These are phyloP conservation scores for Ilex paraguariensis DNA, from an alignment of 305 asterid species.

Conservation along the genomic window DNA sequence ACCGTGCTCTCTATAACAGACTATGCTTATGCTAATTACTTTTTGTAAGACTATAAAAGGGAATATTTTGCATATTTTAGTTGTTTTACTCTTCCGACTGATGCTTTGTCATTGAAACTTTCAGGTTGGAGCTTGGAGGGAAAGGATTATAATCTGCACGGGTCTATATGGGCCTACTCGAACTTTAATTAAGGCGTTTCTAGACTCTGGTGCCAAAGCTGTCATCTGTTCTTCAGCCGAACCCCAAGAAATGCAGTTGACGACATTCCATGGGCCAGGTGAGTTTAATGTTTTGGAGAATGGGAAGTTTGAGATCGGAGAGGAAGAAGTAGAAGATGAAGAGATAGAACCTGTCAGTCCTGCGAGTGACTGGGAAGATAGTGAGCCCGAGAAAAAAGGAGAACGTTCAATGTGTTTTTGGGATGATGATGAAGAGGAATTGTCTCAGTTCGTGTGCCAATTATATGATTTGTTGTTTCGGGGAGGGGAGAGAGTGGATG, in stretches of 20 bases:
- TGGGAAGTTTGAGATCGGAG: conserved; percentile 93
- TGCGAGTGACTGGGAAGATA: conserved; percentile 93
- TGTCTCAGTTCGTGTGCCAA: conserved; percentile 68
- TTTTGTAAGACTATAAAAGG: too few relatives aligned
- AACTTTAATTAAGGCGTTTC: conserved; percentile 78
- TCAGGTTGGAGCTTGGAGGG: conserved; percentile 98
- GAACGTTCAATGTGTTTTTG: conserved; percentile 44
- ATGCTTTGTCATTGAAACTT: conserved; percentile 11
- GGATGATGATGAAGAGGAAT: conserved; percentile 91
- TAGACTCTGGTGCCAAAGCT: conserved; percentile 96
- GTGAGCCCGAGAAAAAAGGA: conserved; percentile 65
- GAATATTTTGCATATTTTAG: background rate
- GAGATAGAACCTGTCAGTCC: conserved; percentile 68
- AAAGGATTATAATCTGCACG: conserved; percentile 84
- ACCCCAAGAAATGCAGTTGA: conserved; percentile 78
- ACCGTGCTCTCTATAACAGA: too few relatives aligned
- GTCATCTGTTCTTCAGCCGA: conserved; percentile 90
- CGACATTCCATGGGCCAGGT: conserved; percentile 71
- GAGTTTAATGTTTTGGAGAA: conserved; percentile 68
- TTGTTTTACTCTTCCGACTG: conserved; percentile 1
- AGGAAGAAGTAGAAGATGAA: conserved; percentile 80
- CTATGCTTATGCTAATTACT: background rate
- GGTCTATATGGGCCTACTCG: conserved; percentile 85
- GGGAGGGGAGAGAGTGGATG: conserved; percentile 62
- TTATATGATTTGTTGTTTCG: conserved; percentile 70